Conservation (phyloP, 1,139 yeast species). For the Pichia sp. region DNA sequence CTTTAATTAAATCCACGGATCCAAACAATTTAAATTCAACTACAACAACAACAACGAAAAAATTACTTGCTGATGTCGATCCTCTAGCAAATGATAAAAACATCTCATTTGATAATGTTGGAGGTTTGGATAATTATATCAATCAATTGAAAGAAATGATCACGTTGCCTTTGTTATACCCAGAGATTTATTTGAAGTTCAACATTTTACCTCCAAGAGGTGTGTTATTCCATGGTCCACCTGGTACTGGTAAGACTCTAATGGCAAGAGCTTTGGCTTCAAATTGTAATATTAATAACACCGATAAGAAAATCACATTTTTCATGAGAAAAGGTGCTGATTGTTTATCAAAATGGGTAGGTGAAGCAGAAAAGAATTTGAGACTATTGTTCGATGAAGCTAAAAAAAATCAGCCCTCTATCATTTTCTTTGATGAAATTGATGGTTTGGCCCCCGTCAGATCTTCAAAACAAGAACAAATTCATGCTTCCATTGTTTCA, state of each 20-base stretch:
- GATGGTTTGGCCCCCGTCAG: slow-evolving; percentile 98
- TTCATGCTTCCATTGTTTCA: slow-evolving; percentile 95
- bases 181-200: slow-evolving; percentile 87
- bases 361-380: slow-evolving; percentile 95
- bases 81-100: slow-evolving; percentile 93
- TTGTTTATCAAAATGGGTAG: slow-evolving; percentile 96
- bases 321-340: slow-evolving; percentile 99
- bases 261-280: slow-evolving; percentile 98
- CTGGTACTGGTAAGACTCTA: slow-evolving; percentile 97
- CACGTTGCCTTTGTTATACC: slow-evolving; percentile 83
- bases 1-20: slow-evolving; percentile 25
- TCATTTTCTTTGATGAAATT: slow-evolving; percentile 92
- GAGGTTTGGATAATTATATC: slow-evolving; percentile 88
- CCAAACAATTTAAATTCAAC: slow-evolving; percentile 21
- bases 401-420: slow-evolving; percentile 89
- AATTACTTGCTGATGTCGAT: slow-evolving; percentile 72
- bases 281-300: slow-evolving; percentile 71
- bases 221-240: slow-evolving; percentile 97
- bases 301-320: slow-evolving; percentile 69
- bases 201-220: slow-evolving; percentile 96
- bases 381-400: slow-evolving; percentile 93
- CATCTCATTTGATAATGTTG: slow-evolving; percentile 83
- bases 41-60: slow-evolving; percentile 10
- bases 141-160: slow-evolving; percentile 93
- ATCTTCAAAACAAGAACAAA: slow-evolving; percentile 94